phyloP scores from a whole-genome alignment of 2,329 filamentous ascomycete species.

The Trichoderma afroharzianum region DNA sequence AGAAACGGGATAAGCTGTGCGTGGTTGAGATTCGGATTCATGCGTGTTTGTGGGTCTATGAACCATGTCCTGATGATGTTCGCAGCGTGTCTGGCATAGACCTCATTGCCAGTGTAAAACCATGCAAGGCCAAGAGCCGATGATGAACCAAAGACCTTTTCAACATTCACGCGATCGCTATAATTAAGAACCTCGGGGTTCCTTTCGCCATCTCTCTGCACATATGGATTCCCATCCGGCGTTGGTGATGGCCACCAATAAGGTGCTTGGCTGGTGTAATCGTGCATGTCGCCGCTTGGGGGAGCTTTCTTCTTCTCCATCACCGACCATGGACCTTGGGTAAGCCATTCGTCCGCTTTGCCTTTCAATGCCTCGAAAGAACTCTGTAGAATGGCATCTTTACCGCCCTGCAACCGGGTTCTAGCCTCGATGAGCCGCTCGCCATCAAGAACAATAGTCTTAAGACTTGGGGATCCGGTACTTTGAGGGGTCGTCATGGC shows the following conservation, averaged over 20 bases:
- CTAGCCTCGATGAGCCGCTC: background rate
- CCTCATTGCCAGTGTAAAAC: conserved; percentile 14
- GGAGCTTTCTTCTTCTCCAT: conserved; percentile 11
- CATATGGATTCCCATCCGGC: conserved; percentile 1
- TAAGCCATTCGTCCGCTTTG: conserved; percentile 10
- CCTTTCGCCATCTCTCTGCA: conserved; percentile 11
- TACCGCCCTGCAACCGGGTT: background rate
- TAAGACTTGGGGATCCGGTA: background rate
- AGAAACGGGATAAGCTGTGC: conserved; percentile 11
- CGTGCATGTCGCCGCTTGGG: conserved; percentile 10
- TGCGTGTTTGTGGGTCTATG: conserved; percentile 1
- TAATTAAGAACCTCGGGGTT: conserved; percentile 16
- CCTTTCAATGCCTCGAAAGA: background rate
- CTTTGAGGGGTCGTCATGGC: background rate
- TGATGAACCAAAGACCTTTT: conserved; percentile 11
- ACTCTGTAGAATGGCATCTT: background rate
- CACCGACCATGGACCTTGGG: conserved; percentile 13
- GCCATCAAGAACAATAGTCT: conserved; percentile 12
- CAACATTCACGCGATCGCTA: conserved; percentile 10
- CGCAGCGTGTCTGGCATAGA: conserved; percentile 1
- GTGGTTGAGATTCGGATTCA: conserved; percentile 18
- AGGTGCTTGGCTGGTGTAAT: conserved; percentile 16
- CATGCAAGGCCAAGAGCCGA: conserved; percentile 12
- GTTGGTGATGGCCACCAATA: conserved; percentile 16
- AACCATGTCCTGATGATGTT: conserved; percentile 14